Evolutionary conservation across 495 filamentous ascomycete species (phyloP), one percentile per base, ranked within the genome.

Genomic region (Cetradonia linearis): DNA sequence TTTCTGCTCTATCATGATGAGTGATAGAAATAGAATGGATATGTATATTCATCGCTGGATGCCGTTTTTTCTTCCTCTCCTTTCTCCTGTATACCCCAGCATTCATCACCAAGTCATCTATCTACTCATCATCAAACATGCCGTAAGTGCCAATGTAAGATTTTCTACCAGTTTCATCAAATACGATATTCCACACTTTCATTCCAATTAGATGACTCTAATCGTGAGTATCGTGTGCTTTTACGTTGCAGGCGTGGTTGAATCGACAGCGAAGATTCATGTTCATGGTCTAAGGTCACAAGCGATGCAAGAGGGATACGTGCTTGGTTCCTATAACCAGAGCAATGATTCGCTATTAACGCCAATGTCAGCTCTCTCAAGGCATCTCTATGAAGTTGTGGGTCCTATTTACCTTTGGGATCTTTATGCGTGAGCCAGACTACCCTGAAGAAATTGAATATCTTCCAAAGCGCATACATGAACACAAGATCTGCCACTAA

Each of bases 401-500:
- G 20, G 18, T 10, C 18, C 9, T 54, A 16, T 10, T 54, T 30
- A 59, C 57, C 57, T 59, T 59, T 46, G 5, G 57, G 42, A 38
- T 61, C 28, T 44, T 37, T 59, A 28, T 62, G 60, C n/a, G 58
- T 18, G 23, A 59, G 40, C 54, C 66, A 61, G 10, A 30, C 40
- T 34, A 49, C 60, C 20, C 58, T 63, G 27, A 38, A 28, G 0
- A 65, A 56, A 18, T 53, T 63, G 42, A 63, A 65, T 1, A 66
- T 52, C 36, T 58, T 67, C 67, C 67, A 69, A 10, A 67, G 48
- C 27, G 56, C 64, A 44, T 69, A 67, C 38, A 71, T 52, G n/a
- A 72, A 67, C n/a, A 71, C 69, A 20, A 72, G 49, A 59, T 72
- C 65, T 7, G 70, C 70, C 4, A 72, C 52, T 23, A 71, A 49